Conservation (phyloP, 495 filamentous ascomycete genomes). For the Penicillium diatomitis region DNA sequence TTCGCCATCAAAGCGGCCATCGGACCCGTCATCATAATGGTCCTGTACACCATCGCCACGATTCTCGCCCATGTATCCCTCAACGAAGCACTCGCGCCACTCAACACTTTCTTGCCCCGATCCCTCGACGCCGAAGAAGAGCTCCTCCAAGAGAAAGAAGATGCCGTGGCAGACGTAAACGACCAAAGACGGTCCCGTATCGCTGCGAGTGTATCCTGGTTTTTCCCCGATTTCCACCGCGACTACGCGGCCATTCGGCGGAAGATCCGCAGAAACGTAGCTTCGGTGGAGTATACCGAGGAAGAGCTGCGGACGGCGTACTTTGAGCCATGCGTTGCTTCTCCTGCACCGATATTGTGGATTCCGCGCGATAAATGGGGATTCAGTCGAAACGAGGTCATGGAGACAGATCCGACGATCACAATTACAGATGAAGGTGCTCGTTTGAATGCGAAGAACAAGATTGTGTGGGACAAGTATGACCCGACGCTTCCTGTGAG, state of each 20-base stretch:
- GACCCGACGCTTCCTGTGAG: slow-evolving; percentile 33
- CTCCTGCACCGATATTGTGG: slow-evolving; percentile 54
- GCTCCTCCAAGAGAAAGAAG: slow-evolving; percentile 26
- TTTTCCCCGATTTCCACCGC: slow-evolving; percentile 67
- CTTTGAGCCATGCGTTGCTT: slow-evolving; percentile 57
- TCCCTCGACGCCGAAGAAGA: slow-evolving; percentile 42
- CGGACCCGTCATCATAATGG: slow-evolving; percentile 71
- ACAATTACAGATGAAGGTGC: slow-evolving; percentile 56
- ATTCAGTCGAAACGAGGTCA: slow-evolving; percentile 53
- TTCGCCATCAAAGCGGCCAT: slow-evolving; percentile 60
- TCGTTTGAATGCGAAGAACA: slow-evolving; percentile 53
- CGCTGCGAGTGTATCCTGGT: slow-evolving; percentile 50
- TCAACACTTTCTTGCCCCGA: slow-evolving; percentile 65
- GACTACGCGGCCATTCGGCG: slow-evolving; percentile 61
- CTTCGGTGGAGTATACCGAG: slow-evolving; percentile 41
- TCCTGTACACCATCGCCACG: slow-evolving; percentile 67
- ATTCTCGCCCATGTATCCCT: slow-evolving; percentile 69
- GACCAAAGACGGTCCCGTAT: slow-evolving; percentile 16
- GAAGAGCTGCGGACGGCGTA: slow-evolving; percentile 52
- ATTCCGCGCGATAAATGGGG: slow-evolving; percentile 59
- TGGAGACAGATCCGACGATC: slow-evolving; percentile 44
- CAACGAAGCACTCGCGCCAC: slow-evolving; percentile 61
- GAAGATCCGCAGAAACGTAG: slow-evolving; percentile 54
- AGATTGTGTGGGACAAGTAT: slow-evolving; percentile 48
- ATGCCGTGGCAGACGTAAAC: slow-evolving; percentile 18